These are phyloP conservation scores for Emydomyces testavorans DNA, from an alignment of 2,329 filamentous ascomycete genomes.

Conservation along the genomic window DNA sequence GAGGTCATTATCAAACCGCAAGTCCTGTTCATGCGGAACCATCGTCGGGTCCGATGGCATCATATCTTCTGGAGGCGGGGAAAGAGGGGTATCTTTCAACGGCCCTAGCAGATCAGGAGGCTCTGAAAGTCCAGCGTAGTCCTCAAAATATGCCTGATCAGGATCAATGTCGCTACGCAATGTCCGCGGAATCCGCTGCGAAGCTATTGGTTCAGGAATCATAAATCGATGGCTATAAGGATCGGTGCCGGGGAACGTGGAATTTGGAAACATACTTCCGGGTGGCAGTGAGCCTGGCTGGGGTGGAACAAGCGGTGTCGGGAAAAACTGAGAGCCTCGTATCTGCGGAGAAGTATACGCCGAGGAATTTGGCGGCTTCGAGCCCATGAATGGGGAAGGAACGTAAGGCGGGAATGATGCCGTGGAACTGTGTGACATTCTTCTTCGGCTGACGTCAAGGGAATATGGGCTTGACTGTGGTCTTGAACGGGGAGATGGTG, in stretches of 20 bases:
- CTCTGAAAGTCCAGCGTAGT: constrained; percentile 62
- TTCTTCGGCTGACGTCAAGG: constrained; percentile 1
- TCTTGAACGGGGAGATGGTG: constrained; percentile 52
- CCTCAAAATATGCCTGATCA: constrained; percentile 43
- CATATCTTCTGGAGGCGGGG: constrained; percentile 70
- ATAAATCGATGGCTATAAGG: background rate
- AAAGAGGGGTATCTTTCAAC: constrained; percentile 59
- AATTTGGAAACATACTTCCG: background rate
- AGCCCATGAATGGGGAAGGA: background rate
- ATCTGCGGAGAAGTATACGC: constrained; percentile 4
- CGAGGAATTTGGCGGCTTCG: background rate
- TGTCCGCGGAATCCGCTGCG: constrained; percentile 32
- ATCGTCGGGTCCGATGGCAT: constrained; percentile 64
- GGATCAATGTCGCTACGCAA: constrained; percentile 64
- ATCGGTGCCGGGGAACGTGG: background rate
- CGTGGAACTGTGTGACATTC: constrained; percentile 5
- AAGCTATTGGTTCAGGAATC: constrained; percentile 1
- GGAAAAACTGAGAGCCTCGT: background rate
- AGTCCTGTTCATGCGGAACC: constrained; percentile 64
- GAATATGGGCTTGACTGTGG: constrained; percentile 11
- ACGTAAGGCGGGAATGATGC: background rate
- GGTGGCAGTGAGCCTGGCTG: background rate
- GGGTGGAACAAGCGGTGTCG: background rate
- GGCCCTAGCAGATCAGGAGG: constrained; percentile 67
- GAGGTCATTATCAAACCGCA: constrained; percentile 67